Conservation (phyloP, 2,329 filamentous ascomycete genomes). For the Camillea tinctor region DNA sequence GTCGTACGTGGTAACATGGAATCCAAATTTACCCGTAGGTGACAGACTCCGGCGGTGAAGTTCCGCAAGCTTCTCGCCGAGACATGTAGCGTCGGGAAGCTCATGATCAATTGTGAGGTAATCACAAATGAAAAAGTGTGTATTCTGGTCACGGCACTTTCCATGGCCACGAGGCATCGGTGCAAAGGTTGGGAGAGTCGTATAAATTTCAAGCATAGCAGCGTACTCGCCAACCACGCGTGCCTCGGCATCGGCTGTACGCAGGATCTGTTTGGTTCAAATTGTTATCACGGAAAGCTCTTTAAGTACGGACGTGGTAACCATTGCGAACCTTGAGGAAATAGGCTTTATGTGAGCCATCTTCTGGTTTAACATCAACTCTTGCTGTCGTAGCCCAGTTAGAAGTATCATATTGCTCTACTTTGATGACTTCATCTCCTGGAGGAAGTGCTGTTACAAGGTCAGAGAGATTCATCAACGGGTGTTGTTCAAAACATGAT, state of each 20-base stretch:
- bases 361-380: slow-evolving; percentile 1
- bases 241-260: slow-evolving; percentile 4
- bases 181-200: slow-evolving; percentile 7
- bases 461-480: neutral
- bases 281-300: neutral
- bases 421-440: slow-evolving; percentile 6
- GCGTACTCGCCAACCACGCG: slow-evolving; percentile 11
- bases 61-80: slow-evolving; percentile 18
- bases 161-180: slow-evolving; percentile 7
- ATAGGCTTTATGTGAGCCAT: slow-evolving; percentile 4
- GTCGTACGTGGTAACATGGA: slow-evolving; percentile 18
- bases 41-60: slow-evolving; percentile 23
- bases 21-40: slow-evolving; percentile 22
- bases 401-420: slow-evolving; percentile 5
- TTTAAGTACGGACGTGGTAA: neutral
- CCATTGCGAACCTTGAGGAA: slow-evolving; percentile 6
- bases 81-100: slow-evolving; percentile 14
- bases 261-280: neutral
- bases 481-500: neutral
- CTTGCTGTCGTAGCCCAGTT: slow-evolving; percentile 6
- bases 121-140: slow-evolving; percentile 19
- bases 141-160: slow-evolving; percentile 1
- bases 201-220: slow-evolving; percentile 11
- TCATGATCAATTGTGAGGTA: slow-evolving; percentile 6
- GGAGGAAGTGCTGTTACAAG: slow-evolving; percentile 2